These are phyloP conservation scores for Lactifluus subvellereus DNA, from an alignment of 768 basidiomycete genomes.

Conservation along the genomic window DNA sequence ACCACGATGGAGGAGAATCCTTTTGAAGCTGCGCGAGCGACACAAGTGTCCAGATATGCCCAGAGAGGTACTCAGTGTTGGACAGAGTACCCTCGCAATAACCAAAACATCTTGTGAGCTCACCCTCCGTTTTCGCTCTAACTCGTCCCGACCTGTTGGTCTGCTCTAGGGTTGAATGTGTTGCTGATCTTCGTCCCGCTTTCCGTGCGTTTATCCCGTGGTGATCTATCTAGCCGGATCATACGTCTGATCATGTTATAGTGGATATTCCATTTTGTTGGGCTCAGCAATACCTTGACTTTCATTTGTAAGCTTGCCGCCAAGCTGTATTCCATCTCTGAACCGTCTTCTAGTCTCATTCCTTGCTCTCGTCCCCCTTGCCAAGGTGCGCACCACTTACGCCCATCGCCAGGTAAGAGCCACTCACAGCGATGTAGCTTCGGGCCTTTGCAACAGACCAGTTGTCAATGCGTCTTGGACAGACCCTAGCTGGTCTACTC, in stretches of 20 bases:
- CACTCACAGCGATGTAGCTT: conserved; percentile 38
- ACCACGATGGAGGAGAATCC: background rate
- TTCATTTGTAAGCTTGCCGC: conserved; percentile 57
- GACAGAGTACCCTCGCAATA: conserved; percentile 48
- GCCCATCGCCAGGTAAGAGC: background rate
- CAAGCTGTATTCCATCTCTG: background rate
- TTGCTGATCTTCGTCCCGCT: conserved; percentile 66
- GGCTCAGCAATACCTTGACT: conserved; percentile 50
- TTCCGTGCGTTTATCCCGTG: conserved; percentile 40
- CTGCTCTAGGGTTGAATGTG: conserved; percentile 56
- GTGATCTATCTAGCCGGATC: background rate
- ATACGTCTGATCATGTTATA: conserved; percentile 29
- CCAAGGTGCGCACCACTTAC: conserved; percentile 45
- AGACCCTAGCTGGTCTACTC: conserved; percentile 75
- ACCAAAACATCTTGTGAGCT: conserved; percentile 51
- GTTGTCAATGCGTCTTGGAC: conserved; percentile 72
- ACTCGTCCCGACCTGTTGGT: background rate
- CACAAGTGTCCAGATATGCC: conserved; percentile 27
- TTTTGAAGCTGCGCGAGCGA: background rate
- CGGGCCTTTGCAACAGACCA: conserved; percentile 85
- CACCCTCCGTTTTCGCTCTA: too few relatives aligned
- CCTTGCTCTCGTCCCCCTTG: conserved; percentile 77
- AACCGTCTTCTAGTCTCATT: conserved; percentile 50
- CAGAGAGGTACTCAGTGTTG: conserved; percentile 40
- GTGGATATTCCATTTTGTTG: conserved; percentile 69